Conservation (phyloP, 1,284 basidiomycete species). For the Cutaneotrichosporon dermatis region DNA sequence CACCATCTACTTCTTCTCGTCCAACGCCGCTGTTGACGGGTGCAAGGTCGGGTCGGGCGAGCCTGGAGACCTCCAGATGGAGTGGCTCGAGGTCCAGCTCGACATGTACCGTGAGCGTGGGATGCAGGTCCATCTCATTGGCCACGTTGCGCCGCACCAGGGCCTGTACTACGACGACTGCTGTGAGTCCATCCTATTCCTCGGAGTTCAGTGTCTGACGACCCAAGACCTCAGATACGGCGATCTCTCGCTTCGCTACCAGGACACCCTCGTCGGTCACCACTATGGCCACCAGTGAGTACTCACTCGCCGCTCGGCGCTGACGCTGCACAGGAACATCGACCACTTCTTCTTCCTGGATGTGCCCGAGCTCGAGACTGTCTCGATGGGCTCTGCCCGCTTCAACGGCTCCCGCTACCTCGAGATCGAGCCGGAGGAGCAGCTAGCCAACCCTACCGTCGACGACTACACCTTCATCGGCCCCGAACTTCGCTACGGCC, state of each 20-base stretch:
- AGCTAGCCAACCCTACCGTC: background rate
- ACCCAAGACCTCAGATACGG: slow-evolving; percentile 70
- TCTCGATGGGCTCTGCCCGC: background rate
- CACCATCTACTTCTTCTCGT: slow-evolving; percentile 88
- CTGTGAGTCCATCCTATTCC: slow-evolving; percentile 29
- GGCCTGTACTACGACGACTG: slow-evolving; percentile 82
- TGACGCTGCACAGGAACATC: slow-evolving; percentile 39
- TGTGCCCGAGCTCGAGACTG: slow-evolving; percentile 41
- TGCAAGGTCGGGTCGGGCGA: slow-evolving; percentile 60
- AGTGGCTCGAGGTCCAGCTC: slow-evolving; percentile 88
- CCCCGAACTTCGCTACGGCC: slow-evolving; percentile 27
- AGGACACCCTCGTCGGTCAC: slow-evolving; percentile 87
- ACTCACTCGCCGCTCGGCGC: background rate
- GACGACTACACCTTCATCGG: slow-evolving; percentile 19
- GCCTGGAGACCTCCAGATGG: slow-evolving; percentile 76
- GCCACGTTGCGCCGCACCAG: slow-evolving; percentile 61
- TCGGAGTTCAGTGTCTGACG: background rate
- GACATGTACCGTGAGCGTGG: slow-evolving; percentile 63
- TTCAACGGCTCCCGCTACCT: slow-evolving; percentile 3
- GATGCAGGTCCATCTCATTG: slow-evolving; percentile 65
- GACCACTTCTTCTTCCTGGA: slow-evolving; percentile 52
- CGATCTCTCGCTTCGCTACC: slow-evolving; percentile 74
- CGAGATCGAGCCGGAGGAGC: background rate
- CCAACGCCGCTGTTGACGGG: slow-evolving; percentile 65
- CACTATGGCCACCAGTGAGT: slow-evolving; percentile 67